Base-by-base conservation (phyloP, 2,329 filamentous ascomycete genomes). In the Fusarium coffeatum region DNA sequence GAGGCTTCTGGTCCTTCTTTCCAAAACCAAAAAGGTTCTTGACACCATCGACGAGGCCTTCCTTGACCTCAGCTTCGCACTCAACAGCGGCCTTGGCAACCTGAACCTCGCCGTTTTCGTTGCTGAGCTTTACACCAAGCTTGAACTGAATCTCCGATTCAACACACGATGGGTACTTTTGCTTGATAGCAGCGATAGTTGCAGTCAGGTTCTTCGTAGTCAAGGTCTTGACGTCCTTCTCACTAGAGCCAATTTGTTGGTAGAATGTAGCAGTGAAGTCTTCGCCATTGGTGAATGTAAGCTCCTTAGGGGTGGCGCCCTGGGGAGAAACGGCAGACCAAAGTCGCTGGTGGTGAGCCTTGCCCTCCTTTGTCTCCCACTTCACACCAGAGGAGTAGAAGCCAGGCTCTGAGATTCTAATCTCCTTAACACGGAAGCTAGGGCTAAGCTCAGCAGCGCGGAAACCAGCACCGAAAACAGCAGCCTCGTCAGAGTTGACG, bases 391-490 rank as follows among this genome's bases (percentile, higher is more conserved):
- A 87, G 4, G 90, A 84, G 78, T 96, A 98, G 45, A 86, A 86
- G 43, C 92, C 88, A 23, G 87, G 89, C 74, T 99, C 96, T n/a
- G 85, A 87, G 54, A 92, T 89, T 63, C 92, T 88, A 71, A 99
- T 99, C 77, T 98, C 96, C 86, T 98, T 99, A 78, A 99, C 96
- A 66, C 94, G 91, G 89, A 99, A 99, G 78, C 92, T 95, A 42
- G 95, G 94, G 81, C 93, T 98, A 62, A 99, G 86, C 73, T 93
- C 90, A 55, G 96, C 96, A 53, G 93, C 96, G 77, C 94, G 93
- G 86, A 99, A 98, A 28, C 92, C 94, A 58, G 96, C 95, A 74
- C 96, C 96, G 79, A 98, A 97, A 12, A 97, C 96, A 53, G 96
- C 96, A 25, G 96, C 92, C 82, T 99, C 96, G 76, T 99, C 96